Percentiles rank a stretch among this genome's conserved stretches.
These are phyloP conservation scores for Raphidocelis subcapitata DNA, from an alignment of 139 green algal genomes.

Conservation along the genomic window DNA sequence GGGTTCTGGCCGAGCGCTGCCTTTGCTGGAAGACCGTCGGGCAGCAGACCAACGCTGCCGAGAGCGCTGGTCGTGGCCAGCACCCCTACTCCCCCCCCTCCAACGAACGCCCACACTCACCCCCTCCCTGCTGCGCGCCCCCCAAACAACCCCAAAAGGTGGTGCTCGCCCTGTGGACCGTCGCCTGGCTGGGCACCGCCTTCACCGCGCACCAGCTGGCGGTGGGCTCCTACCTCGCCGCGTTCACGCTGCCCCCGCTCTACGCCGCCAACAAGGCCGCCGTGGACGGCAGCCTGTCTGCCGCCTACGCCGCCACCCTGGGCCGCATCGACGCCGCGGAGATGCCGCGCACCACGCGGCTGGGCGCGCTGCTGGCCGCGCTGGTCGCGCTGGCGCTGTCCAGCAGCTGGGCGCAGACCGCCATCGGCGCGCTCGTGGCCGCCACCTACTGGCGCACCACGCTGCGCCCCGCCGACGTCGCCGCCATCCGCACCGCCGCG, in stretches of 20 bases:
- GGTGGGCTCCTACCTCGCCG: slow-evolving; percentile 15
- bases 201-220: not conserved
- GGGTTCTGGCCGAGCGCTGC: too few species aligned
- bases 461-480: slow-evolving; percentile 12
- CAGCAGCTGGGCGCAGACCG: not conserved
- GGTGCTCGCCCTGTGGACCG: slow-evolving; percentile 8
- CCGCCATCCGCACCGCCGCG: slow-evolving; percentile 10
- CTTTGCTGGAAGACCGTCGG: too few species aligned
- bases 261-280: not conserved
- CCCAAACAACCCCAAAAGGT: slow-evolving; percentile 3
- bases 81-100: too few species aligned
- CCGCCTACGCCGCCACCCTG: not conserved
- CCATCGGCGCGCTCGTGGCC: slow-evolving; percentile 19
- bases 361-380: not conserved
- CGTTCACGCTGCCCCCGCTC: slow-evolving; percentile 12
- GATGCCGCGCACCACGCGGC: slow-evolving; percentile 24
- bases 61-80: too few species aligned
- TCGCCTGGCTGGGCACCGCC: slow-evolving; percentile 12
- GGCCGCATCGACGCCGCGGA: slow-evolving; percentile 3
- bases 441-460: slow-evolving; percentile 30
- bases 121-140: not conserved
- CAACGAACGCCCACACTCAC: too few species aligned
- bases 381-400: slow-evolving; percentile 6
- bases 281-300: not conserved
- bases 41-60: too few species aligned